A percentile compares a stretch with the other conserved stretches of the same genome.
Conservation (phyloP, 805 yeast species). For the Lipomyces lipofer region DNA sequence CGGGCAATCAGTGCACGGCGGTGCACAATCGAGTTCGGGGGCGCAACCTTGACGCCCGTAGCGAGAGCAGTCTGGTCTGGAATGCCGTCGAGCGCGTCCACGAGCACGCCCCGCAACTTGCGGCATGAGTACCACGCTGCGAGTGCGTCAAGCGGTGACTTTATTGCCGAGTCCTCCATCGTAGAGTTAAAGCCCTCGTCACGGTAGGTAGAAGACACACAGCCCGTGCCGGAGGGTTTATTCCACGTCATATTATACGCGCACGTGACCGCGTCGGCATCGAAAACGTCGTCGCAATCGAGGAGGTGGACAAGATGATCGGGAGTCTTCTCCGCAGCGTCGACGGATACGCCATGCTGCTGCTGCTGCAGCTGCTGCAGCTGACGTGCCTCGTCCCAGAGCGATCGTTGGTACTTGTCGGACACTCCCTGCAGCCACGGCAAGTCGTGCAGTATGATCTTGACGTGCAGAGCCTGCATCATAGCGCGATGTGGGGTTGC, state of each 20-base stretch:
- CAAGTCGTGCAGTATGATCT: slow-evolving; percentile 32
- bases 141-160: slow-evolving; percentile 36
- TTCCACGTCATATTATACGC: slow-evolving; percentile 31
- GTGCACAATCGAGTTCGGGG: slow-evolving; percentile 34
- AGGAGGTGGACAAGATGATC: slow-evolving; percentile 23
- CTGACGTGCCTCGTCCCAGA: slow-evolving; percentile 36
- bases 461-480: slow-evolving; percentile 39
- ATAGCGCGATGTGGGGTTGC: slow-evolving; percentile 34
- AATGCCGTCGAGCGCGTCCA: slow-evolving; percentile 24
- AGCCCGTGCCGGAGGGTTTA: slow-evolving; percentile 16
- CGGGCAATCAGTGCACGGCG: slow-evolving; percentile 37
- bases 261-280: slow-evolving; percentile 33
- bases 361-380: slow-evolving; percentile 24
- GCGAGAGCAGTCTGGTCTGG: slow-evolving; percentile 10
- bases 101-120: slow-evolving; percentile 33
- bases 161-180: slow-evolving; percentile 31
- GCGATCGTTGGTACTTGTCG: slow-evolving; percentile 15
- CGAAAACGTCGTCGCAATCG: slow-evolving; percentile 33
- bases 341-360: slow-evolving; percentile 9
- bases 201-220: slow-evolving; percentile 16
- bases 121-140: slow-evolving; percentile 37
- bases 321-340: slow-evolving; percentile 28
- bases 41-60: slow-evolving; percentile 34
- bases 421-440: slow-evolving; percentile 26
- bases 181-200: slow-evolving; percentile 32